These are phyloP conservation scores for Arabis alpina DNA, from an alignment of 345 rosid species.

Conservation along the genomic window DNA sequence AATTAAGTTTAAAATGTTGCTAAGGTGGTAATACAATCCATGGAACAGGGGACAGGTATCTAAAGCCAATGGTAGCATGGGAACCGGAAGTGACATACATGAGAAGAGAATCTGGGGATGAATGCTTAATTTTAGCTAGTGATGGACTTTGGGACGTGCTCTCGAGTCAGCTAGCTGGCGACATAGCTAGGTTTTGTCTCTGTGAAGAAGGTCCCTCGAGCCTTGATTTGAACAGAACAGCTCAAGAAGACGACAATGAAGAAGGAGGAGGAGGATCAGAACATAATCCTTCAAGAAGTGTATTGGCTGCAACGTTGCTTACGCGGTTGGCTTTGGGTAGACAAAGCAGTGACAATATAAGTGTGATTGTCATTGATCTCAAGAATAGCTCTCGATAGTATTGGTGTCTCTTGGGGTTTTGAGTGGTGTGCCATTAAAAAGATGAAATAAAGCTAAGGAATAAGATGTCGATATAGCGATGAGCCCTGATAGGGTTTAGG, in stretches of 20 bases:
- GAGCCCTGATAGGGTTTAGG: constrained; percentile 16
- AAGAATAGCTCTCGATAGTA: constrained; percentile 41
- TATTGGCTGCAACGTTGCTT: constrained; percentile 66
- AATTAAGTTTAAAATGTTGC: neutral
- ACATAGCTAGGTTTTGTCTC: constrained; percentile 63
- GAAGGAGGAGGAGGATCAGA: constrained; percentile 37
- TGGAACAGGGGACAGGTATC: constrained; percentile 64
- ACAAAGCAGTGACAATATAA: constrained; percentile 72
- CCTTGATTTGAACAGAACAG: constrained; percentile 30
- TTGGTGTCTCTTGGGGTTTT: neutral
- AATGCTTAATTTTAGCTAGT: constrained; percentile 72
- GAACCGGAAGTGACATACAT: constrained; percentile 66
- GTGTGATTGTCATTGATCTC: constrained; percentile 75
- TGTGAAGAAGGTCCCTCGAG: constrained; percentile 28
- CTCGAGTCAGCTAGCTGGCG: constrained; percentile 66
- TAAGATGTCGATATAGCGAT: constrained; percentile 22
- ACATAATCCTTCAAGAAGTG: constrained; percentile 56
- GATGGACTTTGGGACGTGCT: constrained; percentile 89
- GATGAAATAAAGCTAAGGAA: neutral
- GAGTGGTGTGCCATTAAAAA: neutral
- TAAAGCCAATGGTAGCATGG: constrained; percentile 67
- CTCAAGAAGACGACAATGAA: constrained; percentile 28
- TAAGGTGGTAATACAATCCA: constrained; percentile 3
- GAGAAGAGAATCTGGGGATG: constrained; percentile 60
- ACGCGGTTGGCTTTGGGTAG: constrained; percentile 79